Evolutionary conservation across 1,284 basidiomycete genomes (phyloP).

Genomic region (Malassezia psittaci): DNA sequence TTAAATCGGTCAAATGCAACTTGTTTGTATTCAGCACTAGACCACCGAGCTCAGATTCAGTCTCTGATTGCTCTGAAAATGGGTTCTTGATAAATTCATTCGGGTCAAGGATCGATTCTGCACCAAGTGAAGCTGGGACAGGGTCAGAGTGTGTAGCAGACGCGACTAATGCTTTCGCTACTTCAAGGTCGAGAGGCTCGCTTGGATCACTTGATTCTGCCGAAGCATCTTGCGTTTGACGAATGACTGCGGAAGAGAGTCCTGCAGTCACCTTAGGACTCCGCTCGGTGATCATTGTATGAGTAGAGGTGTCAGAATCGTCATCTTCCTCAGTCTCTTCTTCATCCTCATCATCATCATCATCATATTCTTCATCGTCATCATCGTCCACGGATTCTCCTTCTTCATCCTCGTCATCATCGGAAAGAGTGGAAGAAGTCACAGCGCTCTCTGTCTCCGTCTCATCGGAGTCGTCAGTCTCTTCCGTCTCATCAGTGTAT

Average conservation of each 20-base stretch:
- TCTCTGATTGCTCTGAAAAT: constrained; percentile 17
- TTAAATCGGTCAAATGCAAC: not conserved
- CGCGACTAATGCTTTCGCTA: constrained; percentile 4
- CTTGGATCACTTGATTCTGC: not conserved
- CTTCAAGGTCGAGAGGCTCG: constrained; percentile 8
- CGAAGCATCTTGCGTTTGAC: not conserved
- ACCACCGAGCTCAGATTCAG: not conserved
- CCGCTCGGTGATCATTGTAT: constrained; percentile 1
- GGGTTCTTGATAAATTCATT: constrained; percentile 37
- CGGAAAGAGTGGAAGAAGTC: not conserved
- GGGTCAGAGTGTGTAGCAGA: constrained; percentile 1
- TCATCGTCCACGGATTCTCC: constrained; percentile 10
- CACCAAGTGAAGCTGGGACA: constrained; percentile 32
- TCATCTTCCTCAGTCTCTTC: constrained; percentile 50
- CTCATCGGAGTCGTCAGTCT: not conserved
- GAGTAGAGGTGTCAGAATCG: constrained; percentile 51
- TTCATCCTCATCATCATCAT: constrained; percentile 18
- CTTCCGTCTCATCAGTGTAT: constrained; percentile 9
- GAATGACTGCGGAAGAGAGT: constrained; percentile 7
- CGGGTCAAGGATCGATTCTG: constrained; percentile 35
- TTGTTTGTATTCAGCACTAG: not conserved
- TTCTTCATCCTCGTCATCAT: not conserved
- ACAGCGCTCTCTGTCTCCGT: constrained; percentile 4
- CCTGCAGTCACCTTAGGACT: not conserved
- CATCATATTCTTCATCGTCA: constrained; percentile 10